Conservation (phyloP, 768 basidiomycete genomes). For the Boletus tylopilopsis region DNA sequence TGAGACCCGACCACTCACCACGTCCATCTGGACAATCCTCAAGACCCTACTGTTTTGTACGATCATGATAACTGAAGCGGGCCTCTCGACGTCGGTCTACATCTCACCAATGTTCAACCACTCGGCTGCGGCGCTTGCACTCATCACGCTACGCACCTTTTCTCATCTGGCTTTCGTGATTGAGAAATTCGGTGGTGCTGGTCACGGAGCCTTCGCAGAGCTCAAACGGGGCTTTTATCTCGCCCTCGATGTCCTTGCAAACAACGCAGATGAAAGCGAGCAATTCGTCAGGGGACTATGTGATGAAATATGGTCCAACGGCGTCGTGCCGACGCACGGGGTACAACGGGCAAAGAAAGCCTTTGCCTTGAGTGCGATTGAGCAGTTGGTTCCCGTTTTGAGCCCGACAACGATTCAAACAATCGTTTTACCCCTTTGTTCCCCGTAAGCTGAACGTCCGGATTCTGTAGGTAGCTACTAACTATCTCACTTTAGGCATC, state of each 20-base stretch:
- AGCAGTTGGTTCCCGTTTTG: slow-evolving; percentile 70
- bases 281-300: slow-evolving; percentile 38
- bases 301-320: slow-evolving; percentile 26
- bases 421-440: slow-evolving; percentile 56
- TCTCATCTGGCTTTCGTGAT: slow-evolving; percentile 73
- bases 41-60: slow-evolving; percentile 75
- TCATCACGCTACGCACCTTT: slow-evolving; percentile 52
- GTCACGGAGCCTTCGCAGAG: slow-evolving; percentile 58
- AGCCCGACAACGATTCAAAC: slow-evolving; percentile 49
- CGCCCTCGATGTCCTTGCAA: slow-evolving; percentile 67
- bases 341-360: slow-evolving; percentile 42
- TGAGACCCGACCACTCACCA: slow-evolving; percentile 42
- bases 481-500: slow-evolving; percentile 42
- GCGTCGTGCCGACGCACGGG: slow-evolving; percentile 22
- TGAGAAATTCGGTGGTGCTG: slow-evolving; percentile 69
- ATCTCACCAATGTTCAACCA: slow-evolving; percentile 37
- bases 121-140: slow-evolving; percentile 48
- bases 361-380: slow-evolving; percentile 69
- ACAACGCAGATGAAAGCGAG: slow-evolving; percentile 34
- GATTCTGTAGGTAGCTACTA: neutral
- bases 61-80: slow-evolving; percentile 64
- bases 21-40: slow-evolving; percentile 61
- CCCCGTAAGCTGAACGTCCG: slow-evolving; percentile 49
- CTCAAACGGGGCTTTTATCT: slow-evolving; percentile 74
- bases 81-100: slow-evolving; percentile 54